Percentiles rank a stretch among this genome's conserved stretches.
Evolutionary conservation across 495 filamentous ascomycete genomes (phyloP).

Genomic region (Xylaria scruposa): DNA sequence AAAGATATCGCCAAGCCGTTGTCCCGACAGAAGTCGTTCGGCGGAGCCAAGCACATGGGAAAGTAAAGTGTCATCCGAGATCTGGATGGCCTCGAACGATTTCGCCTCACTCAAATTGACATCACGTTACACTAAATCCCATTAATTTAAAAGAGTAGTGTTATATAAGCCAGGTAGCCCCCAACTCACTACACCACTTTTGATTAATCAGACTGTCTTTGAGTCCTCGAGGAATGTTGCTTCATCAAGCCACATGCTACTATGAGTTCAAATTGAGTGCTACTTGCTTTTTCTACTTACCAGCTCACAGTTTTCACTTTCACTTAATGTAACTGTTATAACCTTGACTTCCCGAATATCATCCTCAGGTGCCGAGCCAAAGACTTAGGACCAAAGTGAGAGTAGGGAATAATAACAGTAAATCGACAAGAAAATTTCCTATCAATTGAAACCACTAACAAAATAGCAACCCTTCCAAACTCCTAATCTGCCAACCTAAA

Average conservation of each 20-base stretch:
- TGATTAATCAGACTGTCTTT: not conserved
- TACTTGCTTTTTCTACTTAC: not conserved
- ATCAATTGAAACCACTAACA: not conserved
- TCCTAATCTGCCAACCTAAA: slow-evolving; percentile 11
- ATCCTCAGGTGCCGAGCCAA: not conserved
- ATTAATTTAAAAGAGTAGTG: not conserved
- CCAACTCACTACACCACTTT: not conserved
- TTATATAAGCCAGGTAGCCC: not conserved
- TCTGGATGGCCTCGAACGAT: not conserved
- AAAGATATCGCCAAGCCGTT: not conserved
- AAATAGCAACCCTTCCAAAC: not conserved
- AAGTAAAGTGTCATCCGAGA: not conserved
- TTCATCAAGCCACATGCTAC: not conserved
- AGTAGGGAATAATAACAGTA: not conserved
- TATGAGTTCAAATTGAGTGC: not conserved
- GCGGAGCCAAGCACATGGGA: not conserved
- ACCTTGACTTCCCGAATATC: not conserved
- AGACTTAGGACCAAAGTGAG: not conserved
- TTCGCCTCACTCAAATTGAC: not conserved
- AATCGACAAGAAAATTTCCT: not conserved
- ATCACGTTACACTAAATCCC: not conserved
- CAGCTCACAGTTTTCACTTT: not conserved
- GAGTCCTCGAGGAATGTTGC: not conserved
- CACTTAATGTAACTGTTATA: not conserved
- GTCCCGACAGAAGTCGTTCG: not conserved